Conservation (phyloP, 176 grass and related monocot species). For the Metroxylon sagu region DNA sequence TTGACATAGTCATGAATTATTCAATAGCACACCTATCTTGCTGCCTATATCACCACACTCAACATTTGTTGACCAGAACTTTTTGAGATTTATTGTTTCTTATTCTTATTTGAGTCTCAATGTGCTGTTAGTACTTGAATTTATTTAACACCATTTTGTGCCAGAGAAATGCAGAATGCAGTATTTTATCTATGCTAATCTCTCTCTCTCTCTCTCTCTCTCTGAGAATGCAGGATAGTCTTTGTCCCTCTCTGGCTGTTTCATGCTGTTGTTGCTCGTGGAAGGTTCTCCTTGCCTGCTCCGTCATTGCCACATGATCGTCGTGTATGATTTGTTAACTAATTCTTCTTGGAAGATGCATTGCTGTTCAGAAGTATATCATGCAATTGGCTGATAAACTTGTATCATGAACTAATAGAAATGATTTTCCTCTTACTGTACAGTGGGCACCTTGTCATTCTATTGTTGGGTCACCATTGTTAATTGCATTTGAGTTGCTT, state of each 20-base stretch:
- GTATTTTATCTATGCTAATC: too few relatives aligned
- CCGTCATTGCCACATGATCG: slow-evolving; percentile 88
- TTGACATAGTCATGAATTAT: too few relatives aligned
- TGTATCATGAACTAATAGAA: slow-evolving; percentile 6
- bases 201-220: not conserved
- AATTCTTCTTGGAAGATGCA: not conserved
- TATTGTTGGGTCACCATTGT: slow-evolving; percentile 60
- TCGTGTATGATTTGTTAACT: slow-evolving; percentile 44
- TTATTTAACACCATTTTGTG: too few relatives aligned
- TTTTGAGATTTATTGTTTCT: too few relatives aligned
- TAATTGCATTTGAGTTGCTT: slow-evolving; percentile 82
- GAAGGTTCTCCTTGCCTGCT: slow-evolving; percentile 94
- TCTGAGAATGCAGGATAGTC: slow-evolving; percentile 45
- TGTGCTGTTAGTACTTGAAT: too few relatives aligned
- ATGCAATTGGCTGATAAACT: not conserved
- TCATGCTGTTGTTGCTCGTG: slow-evolving; percentile 61
- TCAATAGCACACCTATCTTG: too few relatives aligned
- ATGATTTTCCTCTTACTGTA: slow-evolving; percentile 1
- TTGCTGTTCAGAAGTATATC: not conserved
- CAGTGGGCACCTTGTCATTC: slow-evolving; percentile 98
- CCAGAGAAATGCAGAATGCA: too few relatives aligned
- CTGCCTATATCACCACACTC: too few relatives aligned
- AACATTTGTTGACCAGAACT: too few relatives aligned
- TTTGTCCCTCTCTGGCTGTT: slow-evolving; percentile 94
- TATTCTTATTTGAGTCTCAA: too few relatives aligned